A percentile compares a stretch with the other conserved stretches of the same genome.
phyloP scores from a whole-genome alignment of 768 basidiomycete genomes.

The Butyriboletus loyo region DNA sequence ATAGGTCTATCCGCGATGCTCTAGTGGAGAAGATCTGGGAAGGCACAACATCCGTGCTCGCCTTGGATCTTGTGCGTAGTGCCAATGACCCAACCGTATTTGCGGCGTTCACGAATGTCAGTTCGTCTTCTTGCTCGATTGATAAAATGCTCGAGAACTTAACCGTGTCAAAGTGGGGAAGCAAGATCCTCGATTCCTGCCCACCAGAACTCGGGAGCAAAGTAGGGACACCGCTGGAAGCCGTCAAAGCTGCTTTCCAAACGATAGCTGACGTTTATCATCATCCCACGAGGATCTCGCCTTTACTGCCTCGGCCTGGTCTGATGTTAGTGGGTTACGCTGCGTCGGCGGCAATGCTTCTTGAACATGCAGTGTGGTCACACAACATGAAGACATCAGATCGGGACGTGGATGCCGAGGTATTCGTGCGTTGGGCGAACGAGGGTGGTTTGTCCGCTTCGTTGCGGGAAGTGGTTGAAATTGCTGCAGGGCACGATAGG shows the following conservation, averaged over 20 bases:
- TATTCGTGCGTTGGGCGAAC: conserved; percentile 52
- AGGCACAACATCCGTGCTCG: conserved; percentile 65
- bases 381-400: conserved; percentile 28
- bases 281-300: conserved; percentile 33
- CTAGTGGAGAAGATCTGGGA: conserved; percentile 85
- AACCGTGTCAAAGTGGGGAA: conserved; percentile 48
- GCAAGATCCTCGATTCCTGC: conserved; percentile 40
- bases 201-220: conserved; percentile 32
- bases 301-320: conserved; percentile 53
- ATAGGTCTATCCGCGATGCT: conserved; percentile 58
- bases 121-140: conserved; percentile 14
- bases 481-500: background rate
- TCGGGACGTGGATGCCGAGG: conserved; percentile 45
- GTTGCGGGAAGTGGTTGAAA: conserved; percentile 22
- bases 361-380: conserved; percentile 72
- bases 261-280: conserved; percentile 41
- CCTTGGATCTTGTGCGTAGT: conserved; percentile 63
- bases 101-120: conserved; percentile 48
- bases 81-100: conserved; percentile 43
- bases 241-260: conserved; percentile 39
- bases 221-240: conserved; percentile 30
- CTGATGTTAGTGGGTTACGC: conserved; percentile 57
- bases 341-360: conserved; percentile 52
- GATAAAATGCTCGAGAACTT: background rate
- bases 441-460: conserved; percentile 34